Base-by-base conservation (phyloP, 495 filamentous ascomycete species). In the Podospora australis region DNA sequence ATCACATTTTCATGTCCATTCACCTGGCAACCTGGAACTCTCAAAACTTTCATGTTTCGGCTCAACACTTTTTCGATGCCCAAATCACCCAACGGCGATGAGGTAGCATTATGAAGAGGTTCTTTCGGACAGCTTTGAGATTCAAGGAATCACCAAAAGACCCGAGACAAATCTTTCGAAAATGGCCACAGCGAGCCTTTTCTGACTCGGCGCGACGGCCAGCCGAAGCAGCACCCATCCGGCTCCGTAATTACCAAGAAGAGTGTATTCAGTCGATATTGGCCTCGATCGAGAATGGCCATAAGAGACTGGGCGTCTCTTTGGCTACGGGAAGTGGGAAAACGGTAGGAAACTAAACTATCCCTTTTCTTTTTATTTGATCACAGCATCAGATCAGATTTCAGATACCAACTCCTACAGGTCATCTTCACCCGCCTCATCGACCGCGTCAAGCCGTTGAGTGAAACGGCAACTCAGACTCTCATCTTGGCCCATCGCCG, bases 401-500 rank as follows among this genome's bases (percentile, higher is more conserved):
- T n/a, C n/a, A 30, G 22, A 43, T 16, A 5, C 11, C 7, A 21
- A 53, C 8, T 19, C 3, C 30, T n/a, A n/a, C n/a, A n/a, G n/a
- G n/a, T 98, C 55, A 89, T 99, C 52, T 99, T 99, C 72, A 97
- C 90, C 5, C 88, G 95, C 52, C 75, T 99, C 8, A 96, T 99
- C 41, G 80, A 83, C 46, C 86, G 87, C 38, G 70, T 96, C 41
- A 69, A 73, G 43, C 66, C 82, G 6, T 71, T 63, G n/a, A 67
- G 73, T 36, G 62, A 74, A 25, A 39, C 53, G 26, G 83, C 84
- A 11, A 78, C 78, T 3, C 88, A 88, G 60, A 95, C 90, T 0
- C 75, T 99, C 50, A 95, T 99, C 50, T 72, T 99, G 19, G 92
- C 84, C 35, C 92, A 99, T 69, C 80, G 94, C 8, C 81, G 82